These are phyloP conservation scores for Lojkania enalia DNA, from an alignment of 2,329 filamentous ascomycete species.

Conservation along the genomic window DNA sequence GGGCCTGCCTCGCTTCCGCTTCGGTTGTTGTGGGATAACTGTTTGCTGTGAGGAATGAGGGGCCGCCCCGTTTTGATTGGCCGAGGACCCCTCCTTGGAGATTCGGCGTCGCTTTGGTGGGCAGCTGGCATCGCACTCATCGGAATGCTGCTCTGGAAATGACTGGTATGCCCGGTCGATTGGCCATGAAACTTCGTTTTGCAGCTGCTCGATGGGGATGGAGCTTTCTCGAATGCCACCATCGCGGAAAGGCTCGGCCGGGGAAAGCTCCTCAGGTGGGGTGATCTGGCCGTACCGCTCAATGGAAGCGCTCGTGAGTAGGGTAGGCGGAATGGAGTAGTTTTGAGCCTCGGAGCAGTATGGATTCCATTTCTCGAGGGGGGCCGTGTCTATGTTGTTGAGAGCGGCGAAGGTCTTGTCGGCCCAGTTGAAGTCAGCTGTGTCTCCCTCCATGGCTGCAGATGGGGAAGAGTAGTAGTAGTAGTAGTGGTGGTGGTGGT, in stretches of 20 bases:
- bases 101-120: slow-evolving; percentile 35
- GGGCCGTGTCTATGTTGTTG: not conserved
- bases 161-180: slow-evolving; percentile 13
- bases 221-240: slow-evolving; percentile 20
- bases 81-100: slow-evolving; percentile 16
- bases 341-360: slow-evolving; percentile 19
- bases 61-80: slow-evolving; percentile 13
- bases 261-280: slow-evolving; percentile 41
- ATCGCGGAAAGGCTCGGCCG: slow-evolving; percentile 17
- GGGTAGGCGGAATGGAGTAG: slow-evolving; percentile 34
- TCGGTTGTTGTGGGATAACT: slow-evolving; percentile 33
- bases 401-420: slow-evolving; percentile 1
- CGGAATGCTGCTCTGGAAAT: slow-evolving; percentile 3
- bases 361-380: slow-evolving; percentile 24
- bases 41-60: slow-evolving; percentile 4
- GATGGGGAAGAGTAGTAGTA: not conserved
- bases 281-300: slow-evolving; percentile 43
- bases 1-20: slow-evolving; percentile 43
- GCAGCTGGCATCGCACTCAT: slow-evolving; percentile 9
- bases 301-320: slow-evolving; percentile 31
- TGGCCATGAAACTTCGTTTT: slow-evolving; percentile 33
- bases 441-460: not conserved
- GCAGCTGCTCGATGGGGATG: slow-evolving; percentile 35
- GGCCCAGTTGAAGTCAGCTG: not conserved
- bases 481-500: not conserved